These are phyloP conservation scores for Globisporangium spinosum DNA, from an alignment of 352 stramenopile species.

Conservation along the genomic window DNA sequence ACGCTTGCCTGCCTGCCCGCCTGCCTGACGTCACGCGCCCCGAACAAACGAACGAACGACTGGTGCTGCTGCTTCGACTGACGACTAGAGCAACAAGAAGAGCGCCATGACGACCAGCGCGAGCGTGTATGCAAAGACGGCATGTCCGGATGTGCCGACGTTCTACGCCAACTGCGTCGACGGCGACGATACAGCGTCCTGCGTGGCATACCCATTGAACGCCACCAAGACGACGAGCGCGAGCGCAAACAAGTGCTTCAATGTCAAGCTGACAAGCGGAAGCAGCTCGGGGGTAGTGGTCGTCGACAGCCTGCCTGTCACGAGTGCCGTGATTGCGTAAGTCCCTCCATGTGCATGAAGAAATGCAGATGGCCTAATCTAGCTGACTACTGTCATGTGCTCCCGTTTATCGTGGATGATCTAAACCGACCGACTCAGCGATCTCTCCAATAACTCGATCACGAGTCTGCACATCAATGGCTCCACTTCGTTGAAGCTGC, in stretches of 20 bases:
- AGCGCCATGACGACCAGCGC: background rate
- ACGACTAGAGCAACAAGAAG: background rate
- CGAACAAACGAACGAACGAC: background rate
- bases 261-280: background rate
- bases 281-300: background rate
- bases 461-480: constrained; percentile 6
- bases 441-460: constrained; percentile 18
- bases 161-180: constrained; percentile 8
- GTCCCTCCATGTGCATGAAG: background rate
- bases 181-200: background rate
- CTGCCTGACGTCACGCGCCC: background rate
- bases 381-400: no score
- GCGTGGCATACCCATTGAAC: constrained; percentile 12
- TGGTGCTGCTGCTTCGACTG: background rate
- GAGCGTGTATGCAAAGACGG: background rate
- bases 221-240: background rate
- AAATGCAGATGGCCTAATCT: no score
- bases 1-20: no score
- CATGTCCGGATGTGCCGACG: constrained; percentile 9
- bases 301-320: constrained; percentile 7
- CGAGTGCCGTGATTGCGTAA: background rate
- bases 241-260: background rate
- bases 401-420: no score
- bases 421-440: no score
- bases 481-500: background rate